A percentile compares a stretch with the other conserved stretches of the same genome.
phyloP scores from a whole-genome alignment of 306 rosid genomes.

The Vachellia pachyceras region DNA sequence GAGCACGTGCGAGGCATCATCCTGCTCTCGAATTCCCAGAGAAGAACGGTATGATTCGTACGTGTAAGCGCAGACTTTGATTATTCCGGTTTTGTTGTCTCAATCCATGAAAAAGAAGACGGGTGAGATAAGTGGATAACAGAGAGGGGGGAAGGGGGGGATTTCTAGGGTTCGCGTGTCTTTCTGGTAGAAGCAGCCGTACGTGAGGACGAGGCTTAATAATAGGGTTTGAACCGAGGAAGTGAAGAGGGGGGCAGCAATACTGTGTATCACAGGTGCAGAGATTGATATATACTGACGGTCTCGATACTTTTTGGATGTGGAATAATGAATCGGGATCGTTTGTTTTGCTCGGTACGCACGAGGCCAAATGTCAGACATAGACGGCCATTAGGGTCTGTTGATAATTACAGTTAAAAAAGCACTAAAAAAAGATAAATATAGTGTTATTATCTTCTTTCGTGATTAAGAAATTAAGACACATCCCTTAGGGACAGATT shows the following conservation, averaged over 20 bases:
- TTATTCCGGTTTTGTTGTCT: neutral
- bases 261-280: slow-evolving; percentile 32
- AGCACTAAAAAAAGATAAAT: neutral
- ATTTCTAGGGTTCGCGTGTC: slow-evolving; percentile 38
- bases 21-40: neutral
- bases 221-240: slow-evolving; percentile 4
- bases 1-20: slow-evolving; percentile 85
- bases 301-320: slow-evolving; percentile 6
- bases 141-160: slow-evolving; percentile 26
- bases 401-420: slow-evolving; percentile 18
- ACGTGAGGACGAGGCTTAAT: slow-evolving; percentile 4
- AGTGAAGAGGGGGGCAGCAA: neutral
- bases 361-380: slow-evolving; percentile 36
- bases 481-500: neutral
- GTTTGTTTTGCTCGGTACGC: slow-evolving; percentile 44
- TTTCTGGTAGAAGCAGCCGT: slow-evolving; percentile 32
- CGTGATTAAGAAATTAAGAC: neutral
- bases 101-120: slow-evolving; percentile 36
- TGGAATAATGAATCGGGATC: slow-evolving; percentile 37
- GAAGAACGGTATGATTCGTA: neutral
- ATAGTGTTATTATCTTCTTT: neutral
- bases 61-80: neutral
- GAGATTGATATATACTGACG: neutral
- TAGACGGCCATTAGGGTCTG: slow-evolving; percentile 25
- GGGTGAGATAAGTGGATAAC: neutral